Conservation (phyloP, 345 rosid genomes). For the Alliaria petiolata region DNA sequence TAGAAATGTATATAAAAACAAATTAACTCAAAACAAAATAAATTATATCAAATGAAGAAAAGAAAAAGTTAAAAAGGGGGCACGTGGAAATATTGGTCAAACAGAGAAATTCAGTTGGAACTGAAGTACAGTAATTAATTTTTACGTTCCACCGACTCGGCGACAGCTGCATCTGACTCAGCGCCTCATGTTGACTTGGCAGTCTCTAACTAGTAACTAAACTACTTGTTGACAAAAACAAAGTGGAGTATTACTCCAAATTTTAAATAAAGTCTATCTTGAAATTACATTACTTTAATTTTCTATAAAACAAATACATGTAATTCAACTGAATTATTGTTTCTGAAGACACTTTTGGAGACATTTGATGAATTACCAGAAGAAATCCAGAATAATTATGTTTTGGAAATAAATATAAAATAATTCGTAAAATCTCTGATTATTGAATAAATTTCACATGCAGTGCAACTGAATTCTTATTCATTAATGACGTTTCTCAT, state of each 20-base stretch:
- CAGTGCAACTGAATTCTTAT: too few relatives aligned
- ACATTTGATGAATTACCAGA: background rate
- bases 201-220: too few relatives aligned
- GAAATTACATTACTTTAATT: background rate
- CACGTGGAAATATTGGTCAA: conserved; percentile 14
- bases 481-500: background rate
- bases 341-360: background rate
- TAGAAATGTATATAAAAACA: too few relatives aligned
- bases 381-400: background rate
- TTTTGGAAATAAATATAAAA: background rate
- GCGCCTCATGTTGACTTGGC: conserved; percentile 21
- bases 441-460: too few relatives aligned
- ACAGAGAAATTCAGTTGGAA: conserved; percentile 4
- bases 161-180: conserved; percentile 31
- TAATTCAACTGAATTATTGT: background rate
- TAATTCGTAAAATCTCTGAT: background rate
- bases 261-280: background rate
- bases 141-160: conserved; percentile 22
- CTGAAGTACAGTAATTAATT: background rate
- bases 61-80: background rate
- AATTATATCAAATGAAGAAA: too few relatives aligned
- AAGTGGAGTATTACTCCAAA: too few relatives aligned
- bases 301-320: background rate
- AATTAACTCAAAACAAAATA: too few relatives aligned
- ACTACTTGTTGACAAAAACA: too few relatives aligned